Evolutionary conservation across 805 yeast species (phyloP), one percentile per base, ranked within the genome.

Genomic region (Sungouiozyma ichnusensis): DNA sequence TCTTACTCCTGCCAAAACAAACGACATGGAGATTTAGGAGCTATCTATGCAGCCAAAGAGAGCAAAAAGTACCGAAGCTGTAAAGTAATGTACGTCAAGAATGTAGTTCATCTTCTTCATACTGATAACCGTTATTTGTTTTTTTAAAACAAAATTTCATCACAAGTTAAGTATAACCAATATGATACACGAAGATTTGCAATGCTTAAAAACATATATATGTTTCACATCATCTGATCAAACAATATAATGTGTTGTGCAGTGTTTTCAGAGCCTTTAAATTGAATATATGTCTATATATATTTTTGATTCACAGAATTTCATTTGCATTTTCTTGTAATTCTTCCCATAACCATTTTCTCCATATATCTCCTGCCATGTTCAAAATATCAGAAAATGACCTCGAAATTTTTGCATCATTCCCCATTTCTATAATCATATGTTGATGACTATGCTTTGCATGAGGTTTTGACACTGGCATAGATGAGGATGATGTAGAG

Each of bases 351-450:
- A 83, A 64, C 85, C 90, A 84, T 52, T 78, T 81, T 48, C 95
- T 69, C 94, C 94, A 85, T 35, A 83, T 67, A 54, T 85, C 94
- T 27, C 95, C 94, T 2, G 94, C 88, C 57, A 81, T 88, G 42
- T 67, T 65, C 35, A 85, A 70, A 20, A 85, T 71, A 48, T 79
- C 81, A 54, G 83, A 87, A 57, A 85, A 81, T 49, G 82, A 85
- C 48, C 72, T 74, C 3, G 64, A 51, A 34, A 69, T 64, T 43
- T 66, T 67, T 31, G 74, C 74, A 43, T 65, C 66, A 39, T 59
- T 63, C 2, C 66, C 60, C 13, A 66, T 52, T 36, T 58, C 64
- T 14, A 58, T 58, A 35, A 53, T 34, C 61, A 60, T 55, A 41
- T 56, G 54, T 17, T 24, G 20, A 24, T 41, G 36, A 36, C 16